Evolutionary conservation across 2,329 filamentous ascomycete genomes (phyloP).

Genomic region (Raffaelea albimanens): DNA sequence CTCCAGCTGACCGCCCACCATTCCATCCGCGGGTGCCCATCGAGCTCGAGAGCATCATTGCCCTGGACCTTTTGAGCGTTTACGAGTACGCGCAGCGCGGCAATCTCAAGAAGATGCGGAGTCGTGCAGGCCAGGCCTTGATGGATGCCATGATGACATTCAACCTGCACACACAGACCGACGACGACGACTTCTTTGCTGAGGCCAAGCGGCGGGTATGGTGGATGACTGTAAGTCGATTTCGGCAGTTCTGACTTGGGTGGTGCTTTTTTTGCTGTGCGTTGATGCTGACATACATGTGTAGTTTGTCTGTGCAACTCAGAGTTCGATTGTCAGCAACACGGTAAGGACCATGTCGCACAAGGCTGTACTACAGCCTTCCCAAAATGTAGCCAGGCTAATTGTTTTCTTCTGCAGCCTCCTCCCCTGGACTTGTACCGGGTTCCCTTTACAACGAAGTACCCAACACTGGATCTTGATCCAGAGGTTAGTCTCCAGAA

Average conservation of each 20-base stretch:
- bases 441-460: conserved; percentile 32
- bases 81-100: conserved; percentile 45
- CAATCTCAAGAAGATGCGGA: conserved; percentile 42
- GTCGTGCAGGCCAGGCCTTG: conserved; percentile 36
- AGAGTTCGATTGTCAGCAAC: conserved; percentile 41
- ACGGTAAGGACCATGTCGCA: conserved; percentile 22
- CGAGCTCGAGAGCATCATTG: conserved; percentile 37
- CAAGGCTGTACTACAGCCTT: no score
- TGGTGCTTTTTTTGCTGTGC: no score
- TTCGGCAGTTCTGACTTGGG: no score
- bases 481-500: conserved; percentile 23
- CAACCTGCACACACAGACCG: conserved; percentile 28
- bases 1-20: conserved; percentile 20
- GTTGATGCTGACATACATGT: conserved; percentile 12
- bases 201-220: conserved; percentile 38
- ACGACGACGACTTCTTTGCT: conserved; percentile 30
- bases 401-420: conserved; percentile 4
- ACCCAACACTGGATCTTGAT: conserved; percentile 30
- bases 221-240: conserved; percentile 36
- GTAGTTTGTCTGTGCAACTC: conserved; percentile 39
- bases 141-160: conserved; percentile 36
- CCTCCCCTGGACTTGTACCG: conserved; percentile 12
- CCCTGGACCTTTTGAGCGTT: conserved; percentile 36
- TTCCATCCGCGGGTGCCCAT: conserved; percentile 35
- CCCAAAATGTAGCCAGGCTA: no score